These are phyloP conservation scores for Phaeosphaeriaceae sp. DNA, from an alignment of 2,329 filamentous ascomycete species.

Conservation along the genomic window DNA sequence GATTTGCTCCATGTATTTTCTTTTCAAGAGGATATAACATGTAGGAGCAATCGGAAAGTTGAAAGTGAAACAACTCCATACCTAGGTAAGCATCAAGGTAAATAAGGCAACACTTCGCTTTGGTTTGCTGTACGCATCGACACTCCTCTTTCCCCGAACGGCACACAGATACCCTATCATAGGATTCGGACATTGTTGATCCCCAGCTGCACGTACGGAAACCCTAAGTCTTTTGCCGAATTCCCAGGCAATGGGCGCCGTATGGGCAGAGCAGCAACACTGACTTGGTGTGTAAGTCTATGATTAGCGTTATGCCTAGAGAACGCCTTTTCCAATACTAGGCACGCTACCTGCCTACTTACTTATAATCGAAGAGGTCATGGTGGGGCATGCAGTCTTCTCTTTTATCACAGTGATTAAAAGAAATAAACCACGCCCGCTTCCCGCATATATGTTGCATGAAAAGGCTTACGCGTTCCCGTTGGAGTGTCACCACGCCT, in stretches of 20 bases:
- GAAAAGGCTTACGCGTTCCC: constrained; percentile 38
- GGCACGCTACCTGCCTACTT: constrained; percentile 2
- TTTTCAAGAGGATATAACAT: too few species aligned
- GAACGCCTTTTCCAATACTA: constrained; percentile 5
- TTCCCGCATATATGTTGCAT: constrained; percentile 30
- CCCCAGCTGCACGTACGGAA: constrained; percentile 10
- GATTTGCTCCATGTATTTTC: too few species aligned
- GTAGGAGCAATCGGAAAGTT: too few species aligned
- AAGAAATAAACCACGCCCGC: constrained; percentile 19
- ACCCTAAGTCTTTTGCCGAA: constrained; percentile 11
- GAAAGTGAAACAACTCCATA: too few species aligned
- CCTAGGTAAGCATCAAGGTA: background rate
- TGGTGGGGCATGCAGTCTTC: constrained; percentile 11
- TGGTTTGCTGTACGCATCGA: constrained; percentile 17
- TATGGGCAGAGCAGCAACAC: background rate
- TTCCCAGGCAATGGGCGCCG: constrained; percentile 9
- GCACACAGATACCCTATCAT: constrained; percentile 21
- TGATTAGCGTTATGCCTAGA: constrained; percentile 4
- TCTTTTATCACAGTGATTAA: constrained; percentile 19
- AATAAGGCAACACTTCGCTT: constrained; percentile 17
- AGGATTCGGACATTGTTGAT: constrained; percentile 22
- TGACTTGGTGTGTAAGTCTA: constrained; percentile 4
- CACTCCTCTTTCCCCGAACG: constrained; percentile 31
- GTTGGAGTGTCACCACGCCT: constrained; percentile 5
- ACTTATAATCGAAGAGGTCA: constrained; percentile 3